These are phyloP conservation scores for Dioszegia aurantiaca DNA, from an alignment of 768 basidiomycete species.

Conservation along the genomic window DNA sequence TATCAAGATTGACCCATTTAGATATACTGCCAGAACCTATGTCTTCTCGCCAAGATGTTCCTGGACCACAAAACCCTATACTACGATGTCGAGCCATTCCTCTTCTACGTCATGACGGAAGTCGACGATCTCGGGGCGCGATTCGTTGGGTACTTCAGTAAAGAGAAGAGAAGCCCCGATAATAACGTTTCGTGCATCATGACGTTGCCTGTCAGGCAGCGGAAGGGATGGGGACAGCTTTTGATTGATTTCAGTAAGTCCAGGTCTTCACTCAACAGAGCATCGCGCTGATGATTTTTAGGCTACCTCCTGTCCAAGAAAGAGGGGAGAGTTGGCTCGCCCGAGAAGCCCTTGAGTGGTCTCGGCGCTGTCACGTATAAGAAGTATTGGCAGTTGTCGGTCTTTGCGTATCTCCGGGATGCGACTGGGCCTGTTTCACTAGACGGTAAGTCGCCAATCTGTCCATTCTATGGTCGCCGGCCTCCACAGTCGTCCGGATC, in stretches of 20 bases:
- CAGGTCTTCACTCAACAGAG: slow-evolving; percentile 9
- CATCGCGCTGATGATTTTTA: slow-evolving; percentile 50
- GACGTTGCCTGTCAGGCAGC: slow-evolving; percentile 91
- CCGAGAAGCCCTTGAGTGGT: slow-evolving; percentile 91
- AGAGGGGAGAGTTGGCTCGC: slow-evolving; percentile 82
- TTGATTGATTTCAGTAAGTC: slow-evolving; percentile 95
- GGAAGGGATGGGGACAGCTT: slow-evolving; percentile 94
- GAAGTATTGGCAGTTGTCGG: slow-evolving; percentile 85
- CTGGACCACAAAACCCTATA: slow-evolving; percentile 97
- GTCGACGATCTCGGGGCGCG: slow-evolving; percentile 82
- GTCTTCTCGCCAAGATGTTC: slow-evolving; percentile 97
- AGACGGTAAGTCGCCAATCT: slow-evolving; percentile 63
- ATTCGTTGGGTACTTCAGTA: slow-evolving; percentile 97
- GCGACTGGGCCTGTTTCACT: slow-evolving; percentile 64
- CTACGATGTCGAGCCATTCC: slow-evolving; percentile 98
- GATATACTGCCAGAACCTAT: slow-evolving; percentile 99
- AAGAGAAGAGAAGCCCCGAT: slow-evolving; percentile 94
- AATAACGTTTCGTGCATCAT: slow-evolving; percentile 99
- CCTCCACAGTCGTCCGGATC: no score
- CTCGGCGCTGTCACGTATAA: slow-evolving; percentile 91
- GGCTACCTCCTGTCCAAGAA: slow-evolving; percentile 96
- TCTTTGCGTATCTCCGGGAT: slow-evolving; percentile 73
- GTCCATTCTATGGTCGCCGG: no score
- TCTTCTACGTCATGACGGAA: slow-evolving; percentile 97
- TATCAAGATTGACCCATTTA: slow-evolving; percentile 43